These are phyloP conservation scores for Sugiyamaella sp. DNA, from an alignment of 1,139 yeast genomes.

Conservation along the genomic window DNA sequence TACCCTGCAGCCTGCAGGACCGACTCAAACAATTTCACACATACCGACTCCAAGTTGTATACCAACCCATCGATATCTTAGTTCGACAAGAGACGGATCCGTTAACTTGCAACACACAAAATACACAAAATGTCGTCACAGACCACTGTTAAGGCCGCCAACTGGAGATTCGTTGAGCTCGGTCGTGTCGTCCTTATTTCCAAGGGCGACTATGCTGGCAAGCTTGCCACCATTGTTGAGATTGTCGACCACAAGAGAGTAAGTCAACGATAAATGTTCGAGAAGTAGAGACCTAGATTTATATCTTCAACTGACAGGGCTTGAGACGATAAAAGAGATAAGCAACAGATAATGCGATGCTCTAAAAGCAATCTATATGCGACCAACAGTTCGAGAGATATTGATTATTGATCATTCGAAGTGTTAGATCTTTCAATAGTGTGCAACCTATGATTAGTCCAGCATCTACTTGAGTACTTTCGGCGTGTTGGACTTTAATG, in stretches of 20 bases:
- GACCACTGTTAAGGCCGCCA: slow-evolving; percentile 90
- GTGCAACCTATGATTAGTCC: no score
- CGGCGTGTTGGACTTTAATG: no score
- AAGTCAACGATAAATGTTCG: slow-evolving; percentile 48
- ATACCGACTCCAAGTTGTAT: slow-evolving; percentile 18
- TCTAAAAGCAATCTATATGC: no score
- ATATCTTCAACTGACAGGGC: no score
- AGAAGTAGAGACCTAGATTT: no score
- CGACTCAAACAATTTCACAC: slow-evolving; percentile 19
- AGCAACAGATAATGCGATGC: no score
- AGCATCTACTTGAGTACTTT: no score
- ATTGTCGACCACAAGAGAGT: slow-evolving; percentile 99
- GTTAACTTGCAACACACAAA: slow-evolving; percentile 18
- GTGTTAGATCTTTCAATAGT: no score
- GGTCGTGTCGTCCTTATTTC: slow-evolving; percentile 97
- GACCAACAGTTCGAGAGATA: background rate
- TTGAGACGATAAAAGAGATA: no score
- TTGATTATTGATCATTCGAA: no score
- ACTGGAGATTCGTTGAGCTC: slow-evolving; percentile 99
- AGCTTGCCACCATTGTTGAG: slow-evolving; percentile 95
- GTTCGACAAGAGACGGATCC: slow-evolving; percentile 19
- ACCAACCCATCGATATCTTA: slow-evolving; percentile 18
- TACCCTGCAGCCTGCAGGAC: slow-evolving; percentile 1
- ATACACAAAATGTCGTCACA: slow-evolving; percentile 56
- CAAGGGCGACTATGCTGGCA: slow-evolving; percentile 68